Percentiles rank a stretch among this genome's conserved stretches.
Evolutionary conservation across 768 basidiomycete species (phyloP).

Genomic region (Mycena kentingensis): DNA sequence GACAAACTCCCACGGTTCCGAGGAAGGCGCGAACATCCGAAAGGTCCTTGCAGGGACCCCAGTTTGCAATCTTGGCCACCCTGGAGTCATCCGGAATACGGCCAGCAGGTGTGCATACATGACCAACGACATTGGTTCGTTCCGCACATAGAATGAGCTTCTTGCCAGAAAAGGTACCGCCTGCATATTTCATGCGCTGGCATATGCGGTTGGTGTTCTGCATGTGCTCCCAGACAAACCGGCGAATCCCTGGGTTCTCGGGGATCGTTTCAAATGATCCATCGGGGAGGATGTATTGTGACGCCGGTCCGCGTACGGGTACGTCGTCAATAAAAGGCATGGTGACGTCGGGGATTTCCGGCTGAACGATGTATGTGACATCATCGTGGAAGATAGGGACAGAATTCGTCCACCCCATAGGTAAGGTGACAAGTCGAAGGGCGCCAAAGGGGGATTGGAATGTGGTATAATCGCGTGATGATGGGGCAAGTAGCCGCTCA

Average conservation of each 20-base stretch:
- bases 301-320: slow-evolving; percentile 24
- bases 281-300: slow-evolving; percentile 15
- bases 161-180: background rate
- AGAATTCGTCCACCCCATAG: slow-evolving; percentile 24
- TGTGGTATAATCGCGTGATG: slow-evolving; percentile 18
- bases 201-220: background rate
- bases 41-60: background rate
- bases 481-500: slow-evolving; percentile 4
- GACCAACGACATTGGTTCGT: background rate
- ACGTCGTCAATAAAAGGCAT: slow-evolving; percentile 34
- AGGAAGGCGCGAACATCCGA: slow-evolving; percentile 25
- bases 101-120: background rate
- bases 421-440: slow-evolving; percentile 17
- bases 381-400: slow-evolving; percentile 23
- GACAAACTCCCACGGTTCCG: slow-evolving; percentile 28
- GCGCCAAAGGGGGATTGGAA: slow-evolving; percentile 19
- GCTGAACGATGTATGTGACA: slow-evolving; percentile 27
- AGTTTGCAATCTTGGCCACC: background rate
- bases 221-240: background rate
- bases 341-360: slow-evolving; percentile 24
- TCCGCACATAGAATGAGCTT: background rate
- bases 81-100: background rate
- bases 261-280: slow-evolving; percentile 18
- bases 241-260: slow-evolving; percentile 11
- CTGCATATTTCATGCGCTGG: background rate